These are phyloP conservation scores for Candida vartiovaarae DNA, from an alignment of 805 yeast species.

Conservation along the genomic window DNA sequence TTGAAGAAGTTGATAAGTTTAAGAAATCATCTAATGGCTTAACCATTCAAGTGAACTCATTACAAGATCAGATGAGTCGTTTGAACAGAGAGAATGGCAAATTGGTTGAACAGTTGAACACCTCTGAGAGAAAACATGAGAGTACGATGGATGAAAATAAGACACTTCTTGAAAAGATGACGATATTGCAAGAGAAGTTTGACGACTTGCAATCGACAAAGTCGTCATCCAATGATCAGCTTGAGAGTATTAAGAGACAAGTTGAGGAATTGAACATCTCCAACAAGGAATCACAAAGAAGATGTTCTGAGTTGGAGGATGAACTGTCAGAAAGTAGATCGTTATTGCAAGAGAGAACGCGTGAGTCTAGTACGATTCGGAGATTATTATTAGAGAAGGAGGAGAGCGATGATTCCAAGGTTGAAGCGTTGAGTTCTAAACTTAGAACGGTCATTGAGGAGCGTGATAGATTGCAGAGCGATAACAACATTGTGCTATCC, in stretches of 20 bases:
- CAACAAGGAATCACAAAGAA: constrained; percentile 53
- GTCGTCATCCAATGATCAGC: constrained; percentile 32
- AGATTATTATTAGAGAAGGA: constrained; percentile 64
- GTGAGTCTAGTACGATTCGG: constrained; percentile 72
- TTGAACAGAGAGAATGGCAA: constrained; percentile 30
- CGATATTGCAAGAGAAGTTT: constrained; percentile 31
- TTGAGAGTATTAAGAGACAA: constrained; percentile 51
- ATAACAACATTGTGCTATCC: constrained; percentile 39
- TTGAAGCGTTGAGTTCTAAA: constrained; percentile 50
- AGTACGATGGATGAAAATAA: constrained; percentile 33
- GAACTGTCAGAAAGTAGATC: constrained; percentile 73
- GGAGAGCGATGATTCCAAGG: constrained; percentile 41
- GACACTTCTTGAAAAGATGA: constrained; percentile 32
- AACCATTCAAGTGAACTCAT: constrained; percentile 25
- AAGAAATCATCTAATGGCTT: constrained; percentile 22
- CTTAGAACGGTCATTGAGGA: constrained; percentile 51
- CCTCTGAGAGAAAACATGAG: constrained; percentile 30
- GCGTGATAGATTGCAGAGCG: constrained; percentile 51
- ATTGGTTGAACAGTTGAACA: constrained; percentile 31
- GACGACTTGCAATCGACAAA: constrained; percentile 31
- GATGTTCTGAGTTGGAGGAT: constrained; percentile 65
- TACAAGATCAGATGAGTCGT: constrained; percentile 26
- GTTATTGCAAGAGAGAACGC: constrained; percentile 68
- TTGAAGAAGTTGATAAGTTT: constrained; percentile 19
- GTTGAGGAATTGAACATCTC: constrained; percentile 67